Conservation (phyloP, 176 grass and related monocot species). For the Oryza nivara region DNA sequence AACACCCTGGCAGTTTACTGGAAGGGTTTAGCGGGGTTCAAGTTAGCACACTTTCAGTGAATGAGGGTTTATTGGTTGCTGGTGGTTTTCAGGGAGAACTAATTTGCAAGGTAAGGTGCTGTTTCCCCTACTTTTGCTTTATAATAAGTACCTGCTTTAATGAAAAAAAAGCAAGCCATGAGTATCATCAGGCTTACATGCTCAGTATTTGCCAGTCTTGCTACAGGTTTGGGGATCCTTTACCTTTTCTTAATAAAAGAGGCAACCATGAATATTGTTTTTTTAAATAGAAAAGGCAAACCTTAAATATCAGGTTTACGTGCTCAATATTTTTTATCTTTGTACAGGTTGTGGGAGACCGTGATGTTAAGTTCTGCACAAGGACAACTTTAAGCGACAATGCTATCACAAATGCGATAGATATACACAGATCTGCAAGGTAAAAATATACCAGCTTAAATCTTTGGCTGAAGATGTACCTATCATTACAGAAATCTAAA, state of each 20-base stretch:
- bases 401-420: conserved; percentile 93
- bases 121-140: neutral
- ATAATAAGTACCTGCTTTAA: neutral
- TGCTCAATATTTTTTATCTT: neutral
- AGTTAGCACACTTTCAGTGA: conserved; percentile 90
- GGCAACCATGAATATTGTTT: neutral
- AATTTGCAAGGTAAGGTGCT: conserved; percentile 72
- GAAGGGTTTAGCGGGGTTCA: conserved; percentile 85
- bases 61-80: conserved; percentile 77
- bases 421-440: conserved; percentile 75
- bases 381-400: conserved; percentile 85
- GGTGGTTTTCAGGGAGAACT: conserved; percentile 97
- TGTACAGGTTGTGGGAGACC: conserved; percentile 60
- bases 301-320: neutral
- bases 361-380: conserved; percentile 72
- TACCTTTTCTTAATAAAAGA: neutral
- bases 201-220: conserved; percentile 15
- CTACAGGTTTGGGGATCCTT: conserved; percentile 31
- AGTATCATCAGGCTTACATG: neutral
- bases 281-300: neutral
- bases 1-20: conserved; percentile 67
- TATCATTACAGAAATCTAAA: conserved; percentile 41
- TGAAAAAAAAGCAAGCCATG: neutral
- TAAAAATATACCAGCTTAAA: conserved; percentile 29
- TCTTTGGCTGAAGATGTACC: conserved; percentile 2